Percentiles rank a stretch among this genome's conserved stretches.
phyloP scores from a whole-genome alignment of 2,329 filamentous ascomycete genomes.

The Hirsutella minnesotensis region DNA sequence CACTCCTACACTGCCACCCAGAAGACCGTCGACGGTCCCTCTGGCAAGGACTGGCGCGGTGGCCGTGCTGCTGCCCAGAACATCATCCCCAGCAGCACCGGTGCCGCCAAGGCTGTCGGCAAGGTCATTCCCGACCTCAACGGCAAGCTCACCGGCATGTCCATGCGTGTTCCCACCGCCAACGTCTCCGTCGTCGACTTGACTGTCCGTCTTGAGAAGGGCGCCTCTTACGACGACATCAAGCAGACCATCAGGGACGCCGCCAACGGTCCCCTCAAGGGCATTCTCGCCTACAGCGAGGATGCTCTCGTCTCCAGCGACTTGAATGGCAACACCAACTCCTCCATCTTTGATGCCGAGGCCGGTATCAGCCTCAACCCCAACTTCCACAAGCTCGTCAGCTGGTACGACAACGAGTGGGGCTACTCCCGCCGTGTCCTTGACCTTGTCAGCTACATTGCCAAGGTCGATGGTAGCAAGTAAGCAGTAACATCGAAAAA shows the following conservation, averaged over 20 bases:
- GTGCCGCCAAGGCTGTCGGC: constrained; percentile 99
- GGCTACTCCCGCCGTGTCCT: constrained; percentile 95
- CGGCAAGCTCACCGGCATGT: constrained; percentile 99
- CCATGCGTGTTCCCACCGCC: constrained; percentile 96
- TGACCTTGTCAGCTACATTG: constrained; percentile 68
- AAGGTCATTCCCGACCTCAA: constrained; percentile 98
- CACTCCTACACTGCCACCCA: constrained; percentile 99
- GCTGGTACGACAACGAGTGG: constrained; percentile 99
- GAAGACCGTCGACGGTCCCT: constrained; percentile 98
- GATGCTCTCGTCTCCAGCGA: constrained; percentile 93
- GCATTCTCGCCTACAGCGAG: constrained; percentile 89
- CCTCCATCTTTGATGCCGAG: constrained; percentile 98
- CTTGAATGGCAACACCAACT: constrained; percentile 83
- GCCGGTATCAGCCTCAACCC: constrained; percentile 97
- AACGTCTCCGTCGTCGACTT: constrained; percentile 99
- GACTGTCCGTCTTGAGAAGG: constrained; percentile 88
- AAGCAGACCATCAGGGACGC: constrained; percentile 85
- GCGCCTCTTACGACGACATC: constrained; percentile 79
- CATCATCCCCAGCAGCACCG: constrained; percentile 98
- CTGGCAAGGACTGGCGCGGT: constrained; percentile 98
- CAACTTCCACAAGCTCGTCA: constrained; percentile 97
- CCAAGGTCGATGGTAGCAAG: constrained; percentile 59
- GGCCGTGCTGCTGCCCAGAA: constrained; percentile 97
- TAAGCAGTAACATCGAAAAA: constrained; percentile 16
- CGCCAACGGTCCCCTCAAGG: constrained; percentile 73